These are phyloP conservation scores for Oxyria digyna DNA, from an alignment of 148 eudicot species.

Conservation along the genomic window DNA sequence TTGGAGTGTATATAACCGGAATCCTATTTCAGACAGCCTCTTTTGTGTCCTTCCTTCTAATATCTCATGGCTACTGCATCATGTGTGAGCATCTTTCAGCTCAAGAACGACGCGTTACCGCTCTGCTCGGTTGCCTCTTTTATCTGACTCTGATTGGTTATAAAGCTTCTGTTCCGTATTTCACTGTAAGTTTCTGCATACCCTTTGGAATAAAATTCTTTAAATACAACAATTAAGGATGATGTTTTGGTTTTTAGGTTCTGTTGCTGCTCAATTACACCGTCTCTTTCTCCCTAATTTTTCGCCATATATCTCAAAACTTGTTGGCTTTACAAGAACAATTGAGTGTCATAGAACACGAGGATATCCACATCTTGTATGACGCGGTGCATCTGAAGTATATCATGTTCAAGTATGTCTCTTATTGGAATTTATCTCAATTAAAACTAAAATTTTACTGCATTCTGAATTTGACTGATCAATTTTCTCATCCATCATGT, in stretches of 20 bases:
- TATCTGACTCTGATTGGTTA: conserved; percentile 91
- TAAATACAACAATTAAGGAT: not conserved
- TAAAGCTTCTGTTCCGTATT: conserved; percentile 83
- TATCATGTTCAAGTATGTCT: conserved; percentile 76
- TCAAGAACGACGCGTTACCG: conserved; percentile 60
- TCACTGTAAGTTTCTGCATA: conserved; percentile 47
- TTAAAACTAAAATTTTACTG: not conserved
- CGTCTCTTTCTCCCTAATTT: conserved; percentile 66
- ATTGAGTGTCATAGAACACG: conserved; percentile 52
- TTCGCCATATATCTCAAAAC: conserved; percentile 69
- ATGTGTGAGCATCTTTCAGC: conserved; percentile 75
- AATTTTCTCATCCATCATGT: conserved; percentile 11
- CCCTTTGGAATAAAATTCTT: not conserved
- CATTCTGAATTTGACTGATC: not conserved
- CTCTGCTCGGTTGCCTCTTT: conserved; percentile 66
- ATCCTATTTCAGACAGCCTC: conserved; percentile 80
- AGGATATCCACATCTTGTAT: conserved; percentile 66
- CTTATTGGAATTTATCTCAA: not conserved
- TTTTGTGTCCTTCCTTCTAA: conserved; percentile 74
- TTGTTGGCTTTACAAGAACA: conserved; percentile 61
- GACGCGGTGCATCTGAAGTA: conserved; percentile 71
- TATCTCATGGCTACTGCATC: conserved; percentile 90
- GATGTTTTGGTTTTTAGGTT: conserved; percentile 30
- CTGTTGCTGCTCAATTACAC: conserved; percentile 68
- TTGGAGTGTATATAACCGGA: conserved; percentile 84